phyloP scores from a whole-genome alignment of 345 rosid species.

The Murraya koenigii region DNA sequence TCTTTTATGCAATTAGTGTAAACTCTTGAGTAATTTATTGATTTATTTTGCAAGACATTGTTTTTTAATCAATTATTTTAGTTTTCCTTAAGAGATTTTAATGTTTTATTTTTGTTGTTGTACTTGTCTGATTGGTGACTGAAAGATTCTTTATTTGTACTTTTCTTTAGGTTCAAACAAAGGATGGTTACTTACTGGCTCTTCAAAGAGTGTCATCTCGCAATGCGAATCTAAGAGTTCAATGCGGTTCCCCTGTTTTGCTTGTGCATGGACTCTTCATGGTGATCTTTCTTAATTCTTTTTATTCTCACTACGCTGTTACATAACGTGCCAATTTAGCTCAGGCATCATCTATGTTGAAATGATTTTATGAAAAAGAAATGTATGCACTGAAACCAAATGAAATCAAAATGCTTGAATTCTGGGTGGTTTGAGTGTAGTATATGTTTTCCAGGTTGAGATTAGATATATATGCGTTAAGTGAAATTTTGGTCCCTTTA shows the following conservation, averaged over 20 bases:
- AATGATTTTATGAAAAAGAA: not conserved
- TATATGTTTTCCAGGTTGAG: not conserved
- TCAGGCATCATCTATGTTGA: not conserved
- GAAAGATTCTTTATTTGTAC: not conserved
- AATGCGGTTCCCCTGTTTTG: constrained; percentile 61
- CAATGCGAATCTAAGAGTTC: constrained; percentile 22
- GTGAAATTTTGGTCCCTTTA: not conserved
- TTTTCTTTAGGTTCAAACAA: constrained; percentile 56
- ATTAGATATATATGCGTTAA: not conserved
- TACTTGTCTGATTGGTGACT: not conserved
- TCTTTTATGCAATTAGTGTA: not conserved
- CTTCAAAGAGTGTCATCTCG: constrained; percentile 75
- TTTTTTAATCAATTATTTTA: not conserved
- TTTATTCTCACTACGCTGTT: not conserved
- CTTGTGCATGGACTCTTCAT: constrained; percentile 92
- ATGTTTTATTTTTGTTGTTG: not conserved
- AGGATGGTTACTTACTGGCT: constrained; percentile 75
- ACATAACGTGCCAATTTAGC: not conserved
- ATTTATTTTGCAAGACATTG: no score
- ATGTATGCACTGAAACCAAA: not conserved
- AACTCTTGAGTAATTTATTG: not conserved
- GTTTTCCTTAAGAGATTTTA: not conserved
- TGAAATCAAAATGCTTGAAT: not conserved
- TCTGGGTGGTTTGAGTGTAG: not conserved
- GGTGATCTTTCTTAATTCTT: constrained; percentile 37